Conservation (phyloP, 2,329 filamentous ascomycete species). For the Neonectria neomacrospora region DNA sequence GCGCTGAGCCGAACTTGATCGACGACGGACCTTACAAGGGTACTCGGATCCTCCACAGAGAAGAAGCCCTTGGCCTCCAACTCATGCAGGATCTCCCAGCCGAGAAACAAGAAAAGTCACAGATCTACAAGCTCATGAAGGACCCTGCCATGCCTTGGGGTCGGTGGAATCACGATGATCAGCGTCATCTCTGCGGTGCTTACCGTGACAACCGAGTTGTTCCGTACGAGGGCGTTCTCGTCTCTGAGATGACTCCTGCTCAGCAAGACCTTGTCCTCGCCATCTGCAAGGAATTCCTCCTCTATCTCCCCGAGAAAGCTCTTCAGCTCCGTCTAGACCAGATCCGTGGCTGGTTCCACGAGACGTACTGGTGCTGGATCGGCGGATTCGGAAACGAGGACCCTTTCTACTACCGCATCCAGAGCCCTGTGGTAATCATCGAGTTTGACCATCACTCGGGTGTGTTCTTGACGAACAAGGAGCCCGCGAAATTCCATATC, state of each 20-base stretch:
- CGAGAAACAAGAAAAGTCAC: slow-evolving; percentile 60
- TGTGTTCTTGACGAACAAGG: slow-evolving; percentile 78
- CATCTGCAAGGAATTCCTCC: slow-evolving; percentile 72
- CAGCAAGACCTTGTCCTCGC: slow-evolving; percentile 66
- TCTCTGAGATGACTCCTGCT: slow-evolving; percentile 57
- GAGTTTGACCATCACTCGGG: slow-evolving; percentile 87
- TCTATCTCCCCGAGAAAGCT: slow-evolving; percentile 72
- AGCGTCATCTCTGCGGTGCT: slow-evolving; percentile 81
- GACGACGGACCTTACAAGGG: slow-evolving; percentile 72
- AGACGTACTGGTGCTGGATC: slow-evolving; percentile 86
- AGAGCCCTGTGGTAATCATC: slow-evolving; percentile 77
- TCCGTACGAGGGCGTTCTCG: slow-evolving; percentile 75
- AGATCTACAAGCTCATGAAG: slow-evolving; percentile 68
- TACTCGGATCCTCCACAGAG: slow-evolving; percentile 72
- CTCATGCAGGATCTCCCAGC: slow-evolving; percentile 73
- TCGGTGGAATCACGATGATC: slow-evolving; percentile 84
- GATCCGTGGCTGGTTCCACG: slow-evolving; percentile 65
- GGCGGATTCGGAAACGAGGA: slow-evolving; percentile 74
- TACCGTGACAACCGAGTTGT: slow-evolving; percentile 82
- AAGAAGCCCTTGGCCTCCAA: slow-evolving; percentile 72
- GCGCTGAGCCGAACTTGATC: slow-evolving; percentile 81
- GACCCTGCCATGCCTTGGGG: slow-evolving; percentile 74
- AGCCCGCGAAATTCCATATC: slow-evolving; percentile 82
- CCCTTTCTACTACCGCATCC: slow-evolving; percentile 81
- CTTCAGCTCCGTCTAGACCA: slow-evolving; percentile 65